phyloP scores from a whole-genome alignment of 1,284 basidiomycete genomes.

The Marasmius sp. region DNA sequence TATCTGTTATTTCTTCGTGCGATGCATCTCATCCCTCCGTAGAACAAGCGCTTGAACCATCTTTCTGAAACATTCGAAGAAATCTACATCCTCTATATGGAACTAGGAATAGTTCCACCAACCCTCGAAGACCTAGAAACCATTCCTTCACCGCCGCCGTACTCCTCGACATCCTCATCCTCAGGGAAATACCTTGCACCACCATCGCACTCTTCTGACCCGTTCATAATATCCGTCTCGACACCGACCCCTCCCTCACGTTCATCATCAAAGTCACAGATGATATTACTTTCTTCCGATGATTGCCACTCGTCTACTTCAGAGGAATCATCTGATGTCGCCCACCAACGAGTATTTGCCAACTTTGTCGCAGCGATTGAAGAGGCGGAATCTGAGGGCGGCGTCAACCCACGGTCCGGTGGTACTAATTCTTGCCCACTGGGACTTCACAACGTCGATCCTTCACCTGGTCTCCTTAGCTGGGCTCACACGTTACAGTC shows the following conservation, averaged over 20 bases:
- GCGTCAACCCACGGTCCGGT: slow-evolving; percentile 27
- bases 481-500: slow-evolving; percentile 61
- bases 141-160: slow-evolving; percentile 38
- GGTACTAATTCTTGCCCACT: slow-evolving; percentile 28
- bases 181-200: slow-evolving; percentile 14
- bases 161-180: slow-evolving; percentile 3
- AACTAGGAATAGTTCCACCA: slow-evolving; percentile 69
- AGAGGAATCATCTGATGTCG: slow-evolving; percentile 33
- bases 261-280: slow-evolving; percentile 26
- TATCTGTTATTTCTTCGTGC: background rate
- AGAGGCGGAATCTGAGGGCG: slow-evolving; percentile 53
- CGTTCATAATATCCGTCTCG: slow-evolving; percentile 54
- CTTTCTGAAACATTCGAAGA: slow-evolving; percentile 66
- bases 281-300: slow-evolving; percentile 30
- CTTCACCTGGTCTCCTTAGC: slow-evolving; percentile 58
- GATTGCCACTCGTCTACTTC: slow-evolving; percentile 21
- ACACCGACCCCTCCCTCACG: slow-evolving; percentile 53
- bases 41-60: slow-evolving; percentile 68
- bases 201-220: slow-evolving; percentile 36
- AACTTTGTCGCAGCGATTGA: slow-evolving; percentile 63
- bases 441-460: slow-evolving; percentile 62
- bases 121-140: slow-evolving; percentile 40
- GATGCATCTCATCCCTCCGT: slow-evolving; percentile 1
- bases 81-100: slow-evolving; percentile 78
- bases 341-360: slow-evolving; percentile 60